Evolutionary conservation across 2,329 filamentous ascomycete species (phyloP).

Genomic region (Gremmenia infestans): DNA sequence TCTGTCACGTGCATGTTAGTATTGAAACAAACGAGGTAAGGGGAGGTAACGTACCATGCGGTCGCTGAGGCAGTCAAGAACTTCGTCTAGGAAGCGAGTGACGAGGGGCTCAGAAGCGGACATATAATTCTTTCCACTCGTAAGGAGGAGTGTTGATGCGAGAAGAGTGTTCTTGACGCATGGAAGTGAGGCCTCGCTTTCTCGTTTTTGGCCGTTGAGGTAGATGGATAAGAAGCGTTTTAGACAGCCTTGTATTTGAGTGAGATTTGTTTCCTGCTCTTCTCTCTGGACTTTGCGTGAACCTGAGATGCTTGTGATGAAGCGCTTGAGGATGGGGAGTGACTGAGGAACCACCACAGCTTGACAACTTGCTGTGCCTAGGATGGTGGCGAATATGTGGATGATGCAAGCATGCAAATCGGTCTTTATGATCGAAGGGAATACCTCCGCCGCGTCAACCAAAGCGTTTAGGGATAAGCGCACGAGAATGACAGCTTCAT

Average conservation of each 20-base stretch:
- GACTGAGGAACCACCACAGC: slow-evolving; percentile 83
- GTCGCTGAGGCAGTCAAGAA: slow-evolving; percentile 78
- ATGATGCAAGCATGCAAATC: slow-evolving; percentile 95
- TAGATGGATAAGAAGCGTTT: slow-evolving; percentile 79
- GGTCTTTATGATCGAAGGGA: slow-evolving; percentile 92
- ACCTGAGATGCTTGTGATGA: slow-evolving; percentile 68
- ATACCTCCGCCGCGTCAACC: slow-evolving; percentile 91
- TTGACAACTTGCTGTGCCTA: slow-evolving; percentile 84
- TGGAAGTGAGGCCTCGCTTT: slow-evolving; percentile 68
- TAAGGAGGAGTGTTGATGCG: slow-evolving; percentile 83
- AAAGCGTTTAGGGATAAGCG: slow-evolving; percentile 78
- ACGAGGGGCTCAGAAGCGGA: slow-evolving; percentile 71
- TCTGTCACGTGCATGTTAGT: slow-evolving; percentile 41
- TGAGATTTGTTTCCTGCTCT: slow-evolving; percentile 32
- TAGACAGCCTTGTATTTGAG: slow-evolving; percentile 75
- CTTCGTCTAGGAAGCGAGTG: slow-evolving; percentile 68
- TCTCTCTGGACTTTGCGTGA: slow-evolving; percentile 35
- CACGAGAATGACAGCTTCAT: slow-evolving; percentile 79
- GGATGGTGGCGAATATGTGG: slow-evolving; percentile 90
- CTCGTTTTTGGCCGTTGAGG: slow-evolving; percentile 68
- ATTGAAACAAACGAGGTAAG: slow-evolving; percentile 1
- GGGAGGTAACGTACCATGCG: slow-evolving; percentile 53
- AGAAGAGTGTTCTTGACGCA: slow-evolving; percentile 93
- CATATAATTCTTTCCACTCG: slow-evolving; percentile 69
- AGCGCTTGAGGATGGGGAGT: slow-evolving; percentile 86